Conservation (phyloP, 805 yeast genomes). For the Kluyveromyces nonfermentans region DNA sequence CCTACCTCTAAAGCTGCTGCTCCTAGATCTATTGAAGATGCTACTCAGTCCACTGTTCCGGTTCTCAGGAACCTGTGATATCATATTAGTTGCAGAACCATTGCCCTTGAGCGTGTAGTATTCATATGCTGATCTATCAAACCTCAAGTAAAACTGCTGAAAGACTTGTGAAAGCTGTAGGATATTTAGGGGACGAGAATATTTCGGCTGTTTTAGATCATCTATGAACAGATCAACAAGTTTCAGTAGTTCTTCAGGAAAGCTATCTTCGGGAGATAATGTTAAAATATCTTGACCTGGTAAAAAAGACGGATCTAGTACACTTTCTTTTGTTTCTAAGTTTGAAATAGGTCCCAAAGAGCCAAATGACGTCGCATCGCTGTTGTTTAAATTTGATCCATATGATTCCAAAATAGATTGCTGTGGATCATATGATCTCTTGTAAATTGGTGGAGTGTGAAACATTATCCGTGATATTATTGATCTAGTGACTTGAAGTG, state of each 20-base stretch:
- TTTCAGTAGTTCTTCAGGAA: conserved; percentile 22
- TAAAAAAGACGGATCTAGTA: conserved; percentile 3
- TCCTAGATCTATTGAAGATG: conserved; percentile 27
- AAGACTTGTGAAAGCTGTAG: conserved; percentile 23
- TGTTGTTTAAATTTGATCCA: conserved; percentile 1
- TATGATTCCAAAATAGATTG: conserved; percentile 24
- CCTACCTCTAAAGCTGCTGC: conserved; percentile 18
- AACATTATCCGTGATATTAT: background rate
- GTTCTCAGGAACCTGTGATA: conserved; percentile 22
- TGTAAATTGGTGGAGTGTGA: conserved; percentile 26
- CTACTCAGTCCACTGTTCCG: conserved; percentile 29
- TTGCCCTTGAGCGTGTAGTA: conserved; percentile 9
- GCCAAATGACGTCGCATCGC: background rate
- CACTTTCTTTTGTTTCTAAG: background rate
- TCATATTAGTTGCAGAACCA: conserved; percentile 4
- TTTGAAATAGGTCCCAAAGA: background rate
- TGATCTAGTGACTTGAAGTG: background rate
- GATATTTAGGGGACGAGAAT: conserved; percentile 22
- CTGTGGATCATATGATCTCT: conserved; percentile 18
- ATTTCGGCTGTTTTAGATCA: conserved; percentile 30
- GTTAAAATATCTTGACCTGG: conserved; percentile 9
- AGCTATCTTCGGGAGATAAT: conserved; percentile 7
- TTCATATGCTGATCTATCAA: conserved; percentile 25
- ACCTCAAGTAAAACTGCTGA: conserved; percentile 23
- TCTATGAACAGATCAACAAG: conserved; percentile 22